These are phyloP conservation scores for Geosmithia putterillii DNA, from an alignment of 2,329 filamentous ascomycete genomes.

Conservation along the genomic window DNA sequence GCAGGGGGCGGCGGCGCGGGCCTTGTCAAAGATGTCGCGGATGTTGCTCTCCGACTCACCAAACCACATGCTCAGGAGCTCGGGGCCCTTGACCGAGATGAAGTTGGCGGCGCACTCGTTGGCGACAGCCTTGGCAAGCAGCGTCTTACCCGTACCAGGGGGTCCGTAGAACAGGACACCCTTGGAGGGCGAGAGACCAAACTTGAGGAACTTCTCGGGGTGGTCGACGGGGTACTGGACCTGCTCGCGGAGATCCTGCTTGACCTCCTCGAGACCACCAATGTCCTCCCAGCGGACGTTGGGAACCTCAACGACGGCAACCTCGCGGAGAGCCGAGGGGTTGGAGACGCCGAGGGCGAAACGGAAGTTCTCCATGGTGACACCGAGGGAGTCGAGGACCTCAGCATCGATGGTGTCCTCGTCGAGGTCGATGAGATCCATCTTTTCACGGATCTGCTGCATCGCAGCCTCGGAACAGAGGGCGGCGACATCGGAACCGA, in stretches of 20 bases:
- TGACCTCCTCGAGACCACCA: constrained; percentile 94
- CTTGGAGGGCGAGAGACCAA: constrained; percentile 91
- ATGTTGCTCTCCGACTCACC: constrained; percentile 99
- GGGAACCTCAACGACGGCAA: constrained; percentile 97
- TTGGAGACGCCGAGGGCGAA: constrained; percentile 97
- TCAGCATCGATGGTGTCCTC: constrained; percentile 99
- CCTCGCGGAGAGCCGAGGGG: constrained; percentile 95
- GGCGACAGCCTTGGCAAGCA: constrained; percentile 98
- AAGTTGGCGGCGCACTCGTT: constrained; percentile 99
- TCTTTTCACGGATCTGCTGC: constrained; percentile 99
- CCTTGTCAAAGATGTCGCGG: constrained; percentile 99
- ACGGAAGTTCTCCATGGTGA: constrained; percentile 99
- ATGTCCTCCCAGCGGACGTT: constrained; percentile 99
- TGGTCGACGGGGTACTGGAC: constrained; percentile 99
- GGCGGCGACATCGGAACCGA: constrained; percentile 95
- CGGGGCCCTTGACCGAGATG: constrained; percentile 97
- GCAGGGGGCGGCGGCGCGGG: constrained; percentile 91
- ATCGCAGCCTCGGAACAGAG: constrained; percentile 98
- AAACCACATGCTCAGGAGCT: constrained; percentile 99
- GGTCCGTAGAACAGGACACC: constrained; percentile 99
- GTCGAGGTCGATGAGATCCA: constrained; percentile 97
- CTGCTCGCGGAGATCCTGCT: constrained; percentile 97
- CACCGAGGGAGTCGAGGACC: constrained; percentile 92
- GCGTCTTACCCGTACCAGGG: constrained; percentile 99
- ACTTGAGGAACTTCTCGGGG: constrained; percentile 99